Evolutionary conservation across 2,329 filamentous ascomycete genomes (phyloP), one percentile per base, ranked within the genome.

Genomic region (Aspergillus candidus): DNA sequence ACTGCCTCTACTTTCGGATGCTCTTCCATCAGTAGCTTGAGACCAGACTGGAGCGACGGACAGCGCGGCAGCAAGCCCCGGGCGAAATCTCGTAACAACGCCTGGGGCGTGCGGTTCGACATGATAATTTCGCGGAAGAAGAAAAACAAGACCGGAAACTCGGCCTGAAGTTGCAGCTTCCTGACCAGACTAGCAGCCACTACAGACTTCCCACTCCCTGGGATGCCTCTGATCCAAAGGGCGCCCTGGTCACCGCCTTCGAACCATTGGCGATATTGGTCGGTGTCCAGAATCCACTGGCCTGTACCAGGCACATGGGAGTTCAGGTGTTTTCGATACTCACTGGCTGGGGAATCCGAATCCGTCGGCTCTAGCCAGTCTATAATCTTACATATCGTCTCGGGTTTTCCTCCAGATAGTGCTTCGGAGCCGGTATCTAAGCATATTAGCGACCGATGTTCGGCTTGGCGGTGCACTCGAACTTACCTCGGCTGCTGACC

Each of bases 341-440:
- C 47, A 11, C 43, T 41, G 6, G 34, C 40, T 3, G 38, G 35
- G 1, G 18, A 18, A n/a, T 34, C 31, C 3, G 34, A 46, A 6
- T 43, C 43, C 3, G 47, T 49, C 14, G 47, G 47, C 6, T 11
- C 34, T 4, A 49, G 38, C 47, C 47, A 49, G 6, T 10, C 13
- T 31, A 33, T 17, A 12, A 45, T 41, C 10, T 36, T 11, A 12
- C 22, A 14, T n/a, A 40, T 11, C 2, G 31, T 33, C n/a, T 29
- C 46, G 22, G 56, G 48, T 32, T 73, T 76, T 30, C 78, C 73
- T 6, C 51, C 69, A 57, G 8, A 27, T 27, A 27, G 22, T 27
- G 22, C 22, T 27, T 27, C 22, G 22, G 22, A 27, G 22, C 8
- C 22, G 22, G 22, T 27, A 10, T 27, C 22, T 27, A 27, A 27